Evolutionary conservation across 108 stramenopile genomes (phyloP).

Genomic region (Cyclotella atomus): DNA sequence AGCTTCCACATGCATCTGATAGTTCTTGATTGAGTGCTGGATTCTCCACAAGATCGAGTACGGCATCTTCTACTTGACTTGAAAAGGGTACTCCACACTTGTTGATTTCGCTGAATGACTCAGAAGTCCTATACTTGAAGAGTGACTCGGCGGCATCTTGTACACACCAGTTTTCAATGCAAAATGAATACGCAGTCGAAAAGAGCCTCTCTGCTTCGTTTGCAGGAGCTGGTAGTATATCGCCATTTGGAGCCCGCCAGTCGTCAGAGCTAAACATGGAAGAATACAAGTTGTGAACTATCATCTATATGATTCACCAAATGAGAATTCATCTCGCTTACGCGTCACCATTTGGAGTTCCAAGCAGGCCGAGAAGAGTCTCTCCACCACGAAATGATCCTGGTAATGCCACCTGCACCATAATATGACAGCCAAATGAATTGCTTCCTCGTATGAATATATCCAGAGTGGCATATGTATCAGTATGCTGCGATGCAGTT

Average conservation of each 20-base stretch:
- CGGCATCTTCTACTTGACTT: conserved; percentile 11
- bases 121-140: conserved; percentile 3
- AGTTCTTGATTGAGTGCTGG: conserved; percentile 5
- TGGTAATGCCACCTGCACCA: conserved; percentile 15
- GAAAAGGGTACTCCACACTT: conserved; percentile 13
- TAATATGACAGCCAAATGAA: conserved; percentile 20
- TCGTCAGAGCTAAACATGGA: background rate
- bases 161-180: conserved; percentile 29
- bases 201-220: conserved; percentile 9
- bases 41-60: background rate
- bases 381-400: conserved; percentile 4
- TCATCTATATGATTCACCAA: background rate
- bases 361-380: conserved; percentile 16
- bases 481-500: background rate
- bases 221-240: background rate
- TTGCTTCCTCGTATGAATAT: background rate
- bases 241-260: conserved; percentile 4
- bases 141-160: conserved; percentile 13
- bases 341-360: conserved; percentile 14
- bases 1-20: conserved; percentile 10
- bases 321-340: background rate
- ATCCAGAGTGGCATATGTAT: background rate
- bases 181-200: conserved; percentile 25
- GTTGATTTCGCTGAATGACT: conserved; percentile 23
- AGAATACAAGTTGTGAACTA: background rate